Percentiles rank a stretch among this genome's conserved stretches.
These are phyloP conservation scores for Sparassis latifolia DNA, from an alignment of 1,284 basidiomycete genomes.

Conservation along the genomic window DNA sequence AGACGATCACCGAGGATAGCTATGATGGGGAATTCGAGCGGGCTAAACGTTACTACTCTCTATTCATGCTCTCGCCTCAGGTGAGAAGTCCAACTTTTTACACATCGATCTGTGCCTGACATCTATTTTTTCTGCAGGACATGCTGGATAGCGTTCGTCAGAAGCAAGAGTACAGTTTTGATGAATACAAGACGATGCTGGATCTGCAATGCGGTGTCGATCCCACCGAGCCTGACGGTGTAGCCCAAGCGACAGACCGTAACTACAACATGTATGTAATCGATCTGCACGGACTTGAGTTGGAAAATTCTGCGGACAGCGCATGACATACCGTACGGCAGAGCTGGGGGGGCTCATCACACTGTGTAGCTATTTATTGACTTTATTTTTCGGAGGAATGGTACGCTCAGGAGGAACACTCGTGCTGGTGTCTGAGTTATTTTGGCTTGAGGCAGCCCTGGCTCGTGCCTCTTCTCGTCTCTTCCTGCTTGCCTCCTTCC, in stretches of 20 bases:
- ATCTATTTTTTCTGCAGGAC: constrained; percentile 37
- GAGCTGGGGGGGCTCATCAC: constrained; percentile 8
- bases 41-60: constrained; percentile 75
- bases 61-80: constrained; percentile 71
- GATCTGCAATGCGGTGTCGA: constrained; percentile 82
- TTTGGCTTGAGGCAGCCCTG: too few species aligned
- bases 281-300: constrained; percentile 72
- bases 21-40: constrained; percentile 68
- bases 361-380: constrained; percentile 1
- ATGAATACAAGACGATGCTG: constrained; percentile 88
- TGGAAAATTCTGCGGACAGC: constrained; percentile 41
- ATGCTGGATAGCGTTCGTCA: constrained; percentile 67
- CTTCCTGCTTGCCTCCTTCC: constrained; percentile 4
- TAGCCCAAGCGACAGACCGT: constrained; percentile 50
- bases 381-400: neutral
- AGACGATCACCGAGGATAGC: constrained; percentile 62
- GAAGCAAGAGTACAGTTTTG: constrained; percentile 70
- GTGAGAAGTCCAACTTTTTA: constrained; percentile 33
- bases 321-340: constrained; percentile 8
- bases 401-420: neutral
- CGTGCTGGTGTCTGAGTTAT: neutral
- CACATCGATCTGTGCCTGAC: neutral
- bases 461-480: neutral
- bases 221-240: constrained; percentile 44
- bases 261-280: constrained; percentile 78